Evolutionary conservation across 208 protist genomes (phyloP), one percentile per base, ranked within the genome.

Genomic region (Phytomonas serpens): DNA sequence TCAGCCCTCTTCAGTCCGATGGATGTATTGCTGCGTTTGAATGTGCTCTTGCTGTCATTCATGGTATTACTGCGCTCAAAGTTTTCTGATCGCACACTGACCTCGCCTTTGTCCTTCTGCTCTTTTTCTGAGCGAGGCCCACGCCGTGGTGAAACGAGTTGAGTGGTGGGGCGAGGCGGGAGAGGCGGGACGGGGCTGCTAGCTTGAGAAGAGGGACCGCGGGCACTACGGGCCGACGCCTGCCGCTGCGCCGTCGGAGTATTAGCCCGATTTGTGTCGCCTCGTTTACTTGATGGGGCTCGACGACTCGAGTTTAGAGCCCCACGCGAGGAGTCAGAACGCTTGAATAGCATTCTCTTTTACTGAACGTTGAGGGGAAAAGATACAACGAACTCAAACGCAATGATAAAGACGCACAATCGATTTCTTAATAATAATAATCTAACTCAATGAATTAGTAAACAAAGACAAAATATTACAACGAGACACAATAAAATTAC

Each of bases 311-410:
- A 84, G 23, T 37, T 65, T 23, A 84, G 63, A 5, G 77, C 75
- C 3, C 77, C 80, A 37, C 82, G 79, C 0, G 86, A 90, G 3
- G 88, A 93, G 74, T 90, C 87, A 10, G 64, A 82, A 14, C 88
- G 88, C 47, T 85, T 86, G 71, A 91, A 93, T 51, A 92, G 82
- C 85, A 93, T 93, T 0, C 31, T 57, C 31, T 1, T 65, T 51
- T 67, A 67, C 19, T 51, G 13, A 23, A 27, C 40, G 63, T 27
- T 57, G 67, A 61, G 31, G 61, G 69, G 57, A n/a, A 67, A 69
- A 38, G 34, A 68, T 42, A 81, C 14, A 73, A 71, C 23, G 34
- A 10, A 1, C 3, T 16, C 29, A 40, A 11, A 69, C 7, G 3
- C 31, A 57, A 52, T 31, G 38, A 5, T 14, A 73, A 57, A 27